phyloP scores from a whole-genome alignment of 169 alveolate species.

The Plasmodium knowlesi region DNA sequence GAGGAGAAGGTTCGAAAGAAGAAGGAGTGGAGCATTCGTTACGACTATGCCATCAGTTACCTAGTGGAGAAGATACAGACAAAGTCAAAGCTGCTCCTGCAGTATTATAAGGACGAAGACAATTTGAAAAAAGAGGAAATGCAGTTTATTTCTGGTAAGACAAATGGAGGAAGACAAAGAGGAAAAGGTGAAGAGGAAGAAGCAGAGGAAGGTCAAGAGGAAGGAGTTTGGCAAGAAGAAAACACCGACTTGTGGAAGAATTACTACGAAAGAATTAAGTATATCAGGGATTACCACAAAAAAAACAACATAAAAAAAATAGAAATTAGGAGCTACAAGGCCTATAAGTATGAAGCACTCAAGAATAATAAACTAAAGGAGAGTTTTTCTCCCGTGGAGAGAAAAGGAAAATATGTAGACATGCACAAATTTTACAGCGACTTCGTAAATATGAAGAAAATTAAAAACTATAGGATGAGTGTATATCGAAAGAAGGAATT shows the following conservation, averaged over 20 bases:
- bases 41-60: conserved; percentile 52
- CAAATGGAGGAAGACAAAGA: background rate
- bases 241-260: conserved; percentile 82
- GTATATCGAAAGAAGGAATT: conserved; percentile 51
- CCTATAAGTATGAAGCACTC: conserved; percentile 79
- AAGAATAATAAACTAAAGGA: conserved; percentile 75
- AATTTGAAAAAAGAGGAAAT: conserved; percentile 72
- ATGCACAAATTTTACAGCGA: conserved; percentile 81
- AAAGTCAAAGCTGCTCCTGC: conserved; percentile 67
- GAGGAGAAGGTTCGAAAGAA: conserved; percentile 69
- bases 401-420: conserved; percentile 83
- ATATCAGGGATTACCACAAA: conserved; percentile 79
- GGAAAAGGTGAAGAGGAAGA: conserved; percentile 11
- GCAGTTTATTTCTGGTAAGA: conserved; percentile 73
- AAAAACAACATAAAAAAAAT: conserved; percentile 73
- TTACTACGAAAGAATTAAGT: conserved; percentile 82
- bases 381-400: conserved; percentile 86
- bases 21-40: conserved; percentile 44
- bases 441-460: conserved; percentile 83
- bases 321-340: conserved; percentile 66
- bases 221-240: conserved; percentile 56
- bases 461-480: conserved; percentile 78
- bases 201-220: conserved; percentile 42
- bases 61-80: conserved; percentile 72
- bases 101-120: conserved; percentile 56